phyloP scores from a whole-genome alignment of 768 basidiomycete species.

The Cantharellus cinnabarinus region DNA sequence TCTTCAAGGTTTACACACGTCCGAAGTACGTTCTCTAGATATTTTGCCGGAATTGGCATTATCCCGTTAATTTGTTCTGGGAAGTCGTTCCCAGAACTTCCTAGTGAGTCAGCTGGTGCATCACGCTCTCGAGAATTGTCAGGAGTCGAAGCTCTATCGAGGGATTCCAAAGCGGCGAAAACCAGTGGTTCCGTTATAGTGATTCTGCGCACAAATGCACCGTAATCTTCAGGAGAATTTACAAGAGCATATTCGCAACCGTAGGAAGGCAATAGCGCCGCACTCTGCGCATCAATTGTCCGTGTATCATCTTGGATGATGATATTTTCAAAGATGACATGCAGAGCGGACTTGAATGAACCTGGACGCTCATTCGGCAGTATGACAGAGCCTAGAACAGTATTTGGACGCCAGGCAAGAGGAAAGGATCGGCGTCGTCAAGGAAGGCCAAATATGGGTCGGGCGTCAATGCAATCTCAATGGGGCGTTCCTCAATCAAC shows the following conservation, averaged over 20 bases:
- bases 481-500: no score
- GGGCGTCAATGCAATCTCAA: no score
- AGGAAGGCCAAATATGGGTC: no score
- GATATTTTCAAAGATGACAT: neutral
- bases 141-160: neutral
- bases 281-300: neutral
- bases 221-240: constrained; percentile 18
- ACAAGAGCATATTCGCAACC: constrained; percentile 11
- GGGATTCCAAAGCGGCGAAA: neutral
- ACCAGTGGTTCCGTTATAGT: constrained; percentile 11
- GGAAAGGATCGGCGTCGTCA: no score
- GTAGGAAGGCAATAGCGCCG: neutral
- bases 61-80: neutral
- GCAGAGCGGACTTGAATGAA: neutral
- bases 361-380: no score
- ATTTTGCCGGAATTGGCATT: constrained; percentile 8
- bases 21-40: constrained; percentile 7
- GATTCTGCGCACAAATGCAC: constrained; percentile 15
- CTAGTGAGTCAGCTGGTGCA: no score
- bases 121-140: no score
- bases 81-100: neutral
- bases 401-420: no score
- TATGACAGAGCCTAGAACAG: no score
- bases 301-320: neutral
- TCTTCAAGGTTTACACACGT: constrained; percentile 14